Evolutionary conservation across 2,329 filamentous ascomycete genomes (phyloP).

Genomic region (Verticillium dahliae): DNA sequence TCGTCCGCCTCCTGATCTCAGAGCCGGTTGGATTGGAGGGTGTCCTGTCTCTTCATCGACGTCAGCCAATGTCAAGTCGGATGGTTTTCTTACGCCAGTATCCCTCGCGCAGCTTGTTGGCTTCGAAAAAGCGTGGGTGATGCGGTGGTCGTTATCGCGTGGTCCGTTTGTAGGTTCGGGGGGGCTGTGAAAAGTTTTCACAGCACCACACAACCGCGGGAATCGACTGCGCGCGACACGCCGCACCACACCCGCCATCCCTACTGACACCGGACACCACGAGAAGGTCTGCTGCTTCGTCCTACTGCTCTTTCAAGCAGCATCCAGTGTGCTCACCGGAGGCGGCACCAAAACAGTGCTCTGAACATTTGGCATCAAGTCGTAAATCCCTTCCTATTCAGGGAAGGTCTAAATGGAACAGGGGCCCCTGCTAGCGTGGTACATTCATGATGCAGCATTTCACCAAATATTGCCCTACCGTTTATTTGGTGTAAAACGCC

Average conservation of each 20-base stretch:
- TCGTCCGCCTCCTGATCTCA: not conserved
- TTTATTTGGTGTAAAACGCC: no score
- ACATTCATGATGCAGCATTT: no score
- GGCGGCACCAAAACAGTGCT: no score
- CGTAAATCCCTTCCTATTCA: no score
- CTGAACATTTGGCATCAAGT: no score
- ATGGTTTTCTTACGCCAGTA: not conserved
- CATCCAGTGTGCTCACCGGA: not conserved
- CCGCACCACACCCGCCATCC: not conserved
- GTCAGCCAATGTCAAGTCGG: conserved; percentile 1
- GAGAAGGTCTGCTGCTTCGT: not conserved
- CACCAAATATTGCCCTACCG: no score
- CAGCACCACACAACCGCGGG: not conserved
- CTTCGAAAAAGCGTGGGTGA: not conserved
- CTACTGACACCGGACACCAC: not conserved
- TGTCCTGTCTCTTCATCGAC: conserved; percentile 1
- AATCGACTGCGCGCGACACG: not conserved
- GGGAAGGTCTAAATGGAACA: no score
- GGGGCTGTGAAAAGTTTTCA: not conserved
- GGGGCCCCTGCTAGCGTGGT: no score
- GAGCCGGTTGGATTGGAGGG: not conserved
- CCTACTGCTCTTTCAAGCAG: not conserved
- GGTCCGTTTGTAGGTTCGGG: conserved; percentile 1
- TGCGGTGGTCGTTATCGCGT: conserved; percentile 1
- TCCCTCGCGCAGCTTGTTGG: not conserved